Evolutionary conservation across 2,329 filamentous ascomycete species (phyloP), one percentile per base, ranked within the genome.

Genomic region (Arachnomyces sp.): DNA sequence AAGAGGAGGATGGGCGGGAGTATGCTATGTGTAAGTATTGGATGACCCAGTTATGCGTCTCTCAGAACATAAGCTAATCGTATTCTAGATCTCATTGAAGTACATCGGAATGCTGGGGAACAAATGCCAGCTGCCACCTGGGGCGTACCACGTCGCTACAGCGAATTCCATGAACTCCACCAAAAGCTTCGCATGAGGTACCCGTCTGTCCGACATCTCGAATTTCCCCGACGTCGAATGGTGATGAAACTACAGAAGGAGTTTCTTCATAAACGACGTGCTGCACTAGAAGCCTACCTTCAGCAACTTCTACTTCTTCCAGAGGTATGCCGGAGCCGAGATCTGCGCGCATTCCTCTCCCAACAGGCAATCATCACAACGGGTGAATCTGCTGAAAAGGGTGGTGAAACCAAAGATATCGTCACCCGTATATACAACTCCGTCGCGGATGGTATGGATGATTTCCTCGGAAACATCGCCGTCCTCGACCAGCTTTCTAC

Each of bases 211-310:
- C 79, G 89, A 36, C 79, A 86, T 49, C 74, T 98, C 2, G 90
- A 96, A 52, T 96, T 98, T 55, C 92, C 92, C 1, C 77, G 90
- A 13, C 77, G 93, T 29, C 82, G 92, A 44, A 82, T 96, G 66
- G 84, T 98, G 38, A 88, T 96, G 80, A 96, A 95, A 55, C 76
- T 98, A 2, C 92, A 98, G 57, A 90, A 81, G 58, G 92, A 98
- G 53, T 98, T 98, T 55, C 68, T 98, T 13, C 84, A 93, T 52
- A 96, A 94, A 63, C 79, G 92, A 17, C 79, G 87, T 7, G 64
- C 81, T 25, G 88, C 85, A 0, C 71, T 98, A 2, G 90, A 98
- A 60, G 79, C 79, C 35, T 98, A 96, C 57, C 66, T 98, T 7
- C 73, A 79, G 46, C 81, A 88, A 49, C 74, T 98, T 3, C 74